Evolutionary conservation across 2,329 filamentous ascomycete species (phyloP), one percentile per base, ranked within the genome.

Genomic region (Aspergillus oerlinghausenensis): DNA sequence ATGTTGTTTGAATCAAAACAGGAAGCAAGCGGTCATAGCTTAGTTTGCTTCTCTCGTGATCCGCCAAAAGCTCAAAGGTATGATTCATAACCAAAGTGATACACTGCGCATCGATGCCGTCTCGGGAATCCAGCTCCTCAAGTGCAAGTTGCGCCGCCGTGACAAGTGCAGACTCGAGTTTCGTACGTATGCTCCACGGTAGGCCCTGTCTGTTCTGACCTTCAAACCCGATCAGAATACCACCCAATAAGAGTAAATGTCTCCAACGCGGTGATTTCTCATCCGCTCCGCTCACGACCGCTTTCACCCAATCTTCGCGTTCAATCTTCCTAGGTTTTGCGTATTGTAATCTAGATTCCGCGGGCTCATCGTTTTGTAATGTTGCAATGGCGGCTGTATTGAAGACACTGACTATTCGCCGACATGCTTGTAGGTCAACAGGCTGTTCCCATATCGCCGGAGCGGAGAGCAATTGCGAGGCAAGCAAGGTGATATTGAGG

Each of bases 201-300:
- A 92, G 73, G n/a, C 84, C 83, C 57, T 82, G 81, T 49, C 85
- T 76, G 43, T 86, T 82, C 58, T 84, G 80, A 17, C 82, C 79
- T 62, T 89, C 88, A 67, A 92, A 87, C 8, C 90, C 91, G 68
- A 93, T 82, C 56, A 96, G 74, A 23, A 96, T 77, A 3, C 91
- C 92, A 0, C 87, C 86, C 8, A 96, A 82, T 4, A 92, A 82
- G n/a, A 96, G 78, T 29, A 92, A 74, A 72, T 96, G 92, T 71
- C 91, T 87, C 91, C 91, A 96, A 67, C 90, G 79, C 19, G 80
- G 82, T 73, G 78, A 87, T 64, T 79, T 80, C 48, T 83, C 84
- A 66, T 87, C 82, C 17, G 84, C 84, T 8, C 84, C 84, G 43
- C 78, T 79, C 2, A 84, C 78, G 2, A 85, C 76, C 1, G 84